A percentile compares a stretch with the other conserved stretches of the same genome.
Evolutionary conservation across 2,329 filamentous ascomycete genomes (phyloP).

Genomic region (Tolypocladium tundrense): DNA sequence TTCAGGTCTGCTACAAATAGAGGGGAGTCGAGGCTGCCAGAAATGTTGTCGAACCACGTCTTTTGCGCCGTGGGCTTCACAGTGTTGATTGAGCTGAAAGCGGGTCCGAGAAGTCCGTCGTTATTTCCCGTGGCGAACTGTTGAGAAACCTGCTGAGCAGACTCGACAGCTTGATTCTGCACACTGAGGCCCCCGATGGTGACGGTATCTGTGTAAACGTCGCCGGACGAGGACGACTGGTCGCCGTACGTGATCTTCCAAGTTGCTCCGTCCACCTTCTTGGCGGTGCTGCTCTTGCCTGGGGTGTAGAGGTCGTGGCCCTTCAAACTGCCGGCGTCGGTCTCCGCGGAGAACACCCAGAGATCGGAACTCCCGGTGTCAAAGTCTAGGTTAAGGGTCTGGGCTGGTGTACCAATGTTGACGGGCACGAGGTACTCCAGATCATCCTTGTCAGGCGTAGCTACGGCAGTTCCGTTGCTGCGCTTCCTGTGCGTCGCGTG

Average conservation of each 20-base stretch:
- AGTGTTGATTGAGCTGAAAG: conserved; percentile 31
- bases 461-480: not conserved
- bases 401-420: conserved; percentile 30
- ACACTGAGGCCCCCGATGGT: conserved; percentile 30
- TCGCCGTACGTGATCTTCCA: conserved; percentile 35
- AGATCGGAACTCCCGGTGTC: conserved; percentile 37
- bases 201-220: conserved; percentile 32
- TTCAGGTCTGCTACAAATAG: conserved; percentile 24
- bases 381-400: conserved; percentile 32
- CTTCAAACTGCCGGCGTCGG: conserved; percentile 19
- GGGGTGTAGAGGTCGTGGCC: conserved; percentile 31
- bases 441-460: conserved; percentile 12
- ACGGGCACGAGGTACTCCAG: conserved; percentile 28
- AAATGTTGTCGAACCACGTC: conserved; percentile 29
- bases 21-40: conserved; percentile 16
- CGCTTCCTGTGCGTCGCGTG: not conserved
- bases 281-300: conserved; percentile 25
- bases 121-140: conserved; percentile 25
- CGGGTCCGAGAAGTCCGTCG: conserved; percentile 34
- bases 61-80: conserved; percentile 27
- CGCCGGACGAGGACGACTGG: conserved; percentile 28
- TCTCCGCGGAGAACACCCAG: conserved; percentile 37
- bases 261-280: conserved; percentile 22
- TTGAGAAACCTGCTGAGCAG: conserved; percentile 27
- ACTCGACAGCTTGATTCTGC: conserved; percentile 29